A percentile compares a stretch with the other conserved stretches of the same genome.
phyloP scores from a whole-genome alignment of 805 yeast species.

The Yamadazyma ubonensis region DNA sequence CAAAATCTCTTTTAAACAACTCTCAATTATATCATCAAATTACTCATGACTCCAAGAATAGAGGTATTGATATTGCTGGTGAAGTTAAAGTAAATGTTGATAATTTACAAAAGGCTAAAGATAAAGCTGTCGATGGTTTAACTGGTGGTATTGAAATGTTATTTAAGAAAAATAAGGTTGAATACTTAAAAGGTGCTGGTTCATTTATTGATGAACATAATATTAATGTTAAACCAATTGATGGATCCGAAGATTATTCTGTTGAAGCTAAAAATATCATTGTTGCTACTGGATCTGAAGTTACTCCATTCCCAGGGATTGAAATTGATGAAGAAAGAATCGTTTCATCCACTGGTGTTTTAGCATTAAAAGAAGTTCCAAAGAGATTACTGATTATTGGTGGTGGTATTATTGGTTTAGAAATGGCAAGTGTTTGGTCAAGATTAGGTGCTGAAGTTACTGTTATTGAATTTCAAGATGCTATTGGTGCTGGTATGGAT shows the following conservation, averaged over 20 bases:
- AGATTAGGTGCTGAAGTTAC: conserved; percentile 96
- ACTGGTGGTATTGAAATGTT: conserved; percentile 94
- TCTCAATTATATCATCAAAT: conserved; percentile 90
- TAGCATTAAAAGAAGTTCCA: conserved; percentile 84
- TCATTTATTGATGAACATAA: conserved; percentile 79
- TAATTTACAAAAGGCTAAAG: conserved; percentile 88
- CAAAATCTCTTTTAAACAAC: conserved; percentile 92
- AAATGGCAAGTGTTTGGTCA: conserved; percentile 98
- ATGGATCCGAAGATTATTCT: conserved; percentile 68
- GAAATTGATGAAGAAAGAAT: conserved; percentile 95
- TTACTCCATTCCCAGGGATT: conserved; percentile 98
- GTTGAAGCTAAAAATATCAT: conserved; percentile 81
- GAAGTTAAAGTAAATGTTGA: conserved; percentile 74
- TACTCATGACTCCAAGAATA: conserved; percentile 72
- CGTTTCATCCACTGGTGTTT: conserved; percentile 92
- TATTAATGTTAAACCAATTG: conserved; percentile 79
- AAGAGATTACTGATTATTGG: conserved; percentile 91
- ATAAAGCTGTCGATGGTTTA: conserved; percentile 80
- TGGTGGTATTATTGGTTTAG: conserved; percentile 99
- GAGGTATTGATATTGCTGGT: conserved; percentile 85
- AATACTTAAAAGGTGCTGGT: conserved; percentile 91
- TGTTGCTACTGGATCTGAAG: conserved; percentile 98
- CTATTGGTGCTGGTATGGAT: conserved; percentile 99
- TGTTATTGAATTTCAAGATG: conserved; percentile 82
- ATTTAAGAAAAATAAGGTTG: conserved; percentile 93